phyloP scores from a whole-genome alignment of 805 yeast genomes.

The Metschnikowia koreensis region DNA sequence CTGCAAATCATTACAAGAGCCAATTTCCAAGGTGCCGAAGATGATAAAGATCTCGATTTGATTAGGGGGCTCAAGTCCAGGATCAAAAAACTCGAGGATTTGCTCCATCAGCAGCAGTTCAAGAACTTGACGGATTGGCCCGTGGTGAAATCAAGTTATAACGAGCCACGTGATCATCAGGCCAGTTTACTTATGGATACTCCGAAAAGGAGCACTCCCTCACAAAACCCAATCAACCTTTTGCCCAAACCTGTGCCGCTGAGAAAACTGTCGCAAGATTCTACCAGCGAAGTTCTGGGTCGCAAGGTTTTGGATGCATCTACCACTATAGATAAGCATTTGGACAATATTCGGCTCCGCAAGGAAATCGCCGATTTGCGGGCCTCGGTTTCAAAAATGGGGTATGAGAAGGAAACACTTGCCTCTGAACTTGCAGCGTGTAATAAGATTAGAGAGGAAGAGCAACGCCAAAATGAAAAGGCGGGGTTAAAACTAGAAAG shows the following conservation, averaged over 20 bases:
- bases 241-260: slow-evolving; percentile 12
- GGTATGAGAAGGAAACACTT: slow-evolving; percentile 1
- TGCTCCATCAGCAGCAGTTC: slow-evolving; percentile 72
- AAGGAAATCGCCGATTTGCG: slow-evolving; percentile 26
- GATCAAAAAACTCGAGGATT: slow-evolving; percentile 71
- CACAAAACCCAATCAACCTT: slow-evolving; percentile 26
- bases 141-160: slow-evolving; percentile 17
- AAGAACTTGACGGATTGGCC: slow-evolving; percentile 51
- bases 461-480: slow-evolving; percentile 2
- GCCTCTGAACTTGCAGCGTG: not conserved
- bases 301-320: slow-evolving; percentile 34
- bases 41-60: slow-evolving; percentile 32
- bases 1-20: slow-evolving; percentile 10
- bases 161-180: slow-evolving; percentile 4
- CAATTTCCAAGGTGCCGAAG: slow-evolving; percentile 15
- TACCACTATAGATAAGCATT: slow-evolving; percentile 39
- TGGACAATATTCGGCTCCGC: slow-evolving; percentile 40
- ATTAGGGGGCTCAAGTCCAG: slow-evolving; percentile 66
- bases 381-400: not conserved
- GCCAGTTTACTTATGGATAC: slow-evolving; percentile 15
- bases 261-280: slow-evolving; percentile 4
- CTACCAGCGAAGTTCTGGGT: not conserved
- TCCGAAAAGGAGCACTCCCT: not conserved
- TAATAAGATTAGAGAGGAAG: not conserved
- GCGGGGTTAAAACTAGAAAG: not conserved